Conservation (phyloP, 192 early-diverging fungal species). For the Oehlia diaphana region DNA sequence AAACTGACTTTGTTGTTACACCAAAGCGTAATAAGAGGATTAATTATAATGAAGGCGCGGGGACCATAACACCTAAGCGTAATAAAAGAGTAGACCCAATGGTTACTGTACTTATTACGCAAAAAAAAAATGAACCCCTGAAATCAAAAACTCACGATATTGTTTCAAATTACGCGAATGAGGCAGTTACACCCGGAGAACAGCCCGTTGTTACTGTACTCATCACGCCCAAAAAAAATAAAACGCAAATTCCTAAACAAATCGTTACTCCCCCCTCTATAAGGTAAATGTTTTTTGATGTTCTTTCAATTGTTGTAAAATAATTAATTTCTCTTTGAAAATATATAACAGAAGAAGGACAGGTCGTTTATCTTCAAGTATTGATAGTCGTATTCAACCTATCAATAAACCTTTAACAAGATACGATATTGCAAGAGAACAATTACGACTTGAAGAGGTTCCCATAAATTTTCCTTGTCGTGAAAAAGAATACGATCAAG, state of each 20-base stretch:
- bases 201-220: neutral
- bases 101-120: neutral
- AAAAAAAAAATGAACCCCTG: neutral
- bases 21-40: neutral
- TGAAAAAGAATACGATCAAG: constrained; percentile 85
- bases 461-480: constrained; percentile 92
- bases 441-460: constrained; percentile 88
- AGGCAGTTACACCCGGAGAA: neutral
- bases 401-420: constrained; percentile 36
- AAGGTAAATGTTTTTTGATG: neutral
- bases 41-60: neutral
- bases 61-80: neutral
- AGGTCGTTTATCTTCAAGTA: neutral
- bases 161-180: no score
- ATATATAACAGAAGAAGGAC: neutral
- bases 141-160: no score
- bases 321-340: neutral
- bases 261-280: neutral
- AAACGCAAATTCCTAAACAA: neutral
- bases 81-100: neutral
- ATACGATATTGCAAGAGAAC: constrained; percentile 67
- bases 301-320: no score
- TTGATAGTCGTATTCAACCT: constrained; percentile 22
- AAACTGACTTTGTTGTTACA: neutral
- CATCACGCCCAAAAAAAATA: neutral